A percentile compares a stretch with the other conserved stretches of the same genome.
Conservation (phyloP, 2,329 filamentous ascomycete species). For the Aspergillus thermomutatus region DNA sequence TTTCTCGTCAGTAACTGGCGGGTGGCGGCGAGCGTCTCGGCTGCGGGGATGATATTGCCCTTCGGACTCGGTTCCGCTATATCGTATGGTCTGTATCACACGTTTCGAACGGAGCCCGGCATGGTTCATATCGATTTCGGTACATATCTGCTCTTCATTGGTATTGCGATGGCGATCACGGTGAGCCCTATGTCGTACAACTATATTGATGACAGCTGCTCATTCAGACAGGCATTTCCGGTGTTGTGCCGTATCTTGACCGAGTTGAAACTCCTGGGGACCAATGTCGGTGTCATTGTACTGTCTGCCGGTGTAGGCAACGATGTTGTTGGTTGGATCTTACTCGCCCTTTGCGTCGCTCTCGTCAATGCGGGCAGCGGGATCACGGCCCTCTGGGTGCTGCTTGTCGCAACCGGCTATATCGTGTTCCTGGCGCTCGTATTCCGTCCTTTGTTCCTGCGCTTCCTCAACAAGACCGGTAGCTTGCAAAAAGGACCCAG, state of each 20-base stretch:
- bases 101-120: slow-evolving; percentile 61
- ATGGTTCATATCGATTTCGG: slow-evolving; percentile 59
- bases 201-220: neutral
- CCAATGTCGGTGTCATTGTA: slow-evolving; percentile 81
- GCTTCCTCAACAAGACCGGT: slow-evolving; percentile 68
- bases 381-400: slow-evolving; percentile 77
- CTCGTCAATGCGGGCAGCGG: slow-evolving; percentile 85
- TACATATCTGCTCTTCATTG: slow-evolving; percentile 74
- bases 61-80: slow-evolving; percentile 80
- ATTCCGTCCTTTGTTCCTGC: slow-evolving; percentile 72
- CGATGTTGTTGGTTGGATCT: slow-evolving; percentile 86
- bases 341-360: slow-evolving; percentile 88
- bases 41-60: slow-evolving; percentile 75
- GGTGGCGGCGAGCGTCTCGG: slow-evolving; percentile 70
- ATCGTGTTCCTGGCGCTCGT: slow-evolving; percentile 69
- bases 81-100: slow-evolving; percentile 73
- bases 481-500: slow-evolving; percentile 85
- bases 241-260: slow-evolving; percentile 92
- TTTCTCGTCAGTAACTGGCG: slow-evolving; percentile 78
- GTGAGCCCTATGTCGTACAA: slow-evolving; percentile 40
- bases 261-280: slow-evolving; percentile 79
- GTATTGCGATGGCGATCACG: slow-evolving; percentile 90
- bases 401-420: slow-evolving; percentile 73
- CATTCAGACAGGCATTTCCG: slow-evolving; percentile 62
- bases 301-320: slow-evolving; percentile 90